A percentile compares a stretch with the other conserved stretches of the same genome.
phyloP scores from a whole-genome alignment of 257 asterid species.

The Nicotiana sylvestris region DNA sequence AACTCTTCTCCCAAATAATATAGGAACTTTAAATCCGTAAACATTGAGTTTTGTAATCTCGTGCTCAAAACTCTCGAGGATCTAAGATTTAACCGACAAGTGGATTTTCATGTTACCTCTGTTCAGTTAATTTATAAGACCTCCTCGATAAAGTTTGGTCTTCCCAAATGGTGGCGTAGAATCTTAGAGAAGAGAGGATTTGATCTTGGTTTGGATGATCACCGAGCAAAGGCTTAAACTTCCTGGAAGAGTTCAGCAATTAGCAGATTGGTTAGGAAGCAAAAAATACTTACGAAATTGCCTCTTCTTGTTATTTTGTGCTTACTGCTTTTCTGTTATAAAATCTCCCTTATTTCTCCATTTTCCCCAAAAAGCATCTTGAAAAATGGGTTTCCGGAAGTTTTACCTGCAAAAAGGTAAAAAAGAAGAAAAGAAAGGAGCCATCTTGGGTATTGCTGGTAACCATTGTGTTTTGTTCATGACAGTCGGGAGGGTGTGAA shows the following conservation, averaged over 20 bases:
- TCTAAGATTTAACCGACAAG: background rate
- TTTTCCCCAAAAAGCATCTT: background rate
- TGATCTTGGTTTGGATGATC: background rate
- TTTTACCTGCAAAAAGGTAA: background rate
- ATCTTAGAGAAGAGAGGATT: background rate
- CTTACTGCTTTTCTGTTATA: background rate
- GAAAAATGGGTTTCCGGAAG: background rate
- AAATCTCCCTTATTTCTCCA: background rate
- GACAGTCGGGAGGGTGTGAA: background rate
- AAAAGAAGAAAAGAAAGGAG: background rate
- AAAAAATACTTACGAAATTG: background rate
- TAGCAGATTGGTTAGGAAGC: slow-evolving; percentile 3
- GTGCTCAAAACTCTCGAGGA: background rate
- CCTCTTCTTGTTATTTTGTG: background rate
- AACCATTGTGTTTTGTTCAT: background rate
- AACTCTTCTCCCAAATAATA: background rate
- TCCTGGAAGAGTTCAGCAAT: background rate
- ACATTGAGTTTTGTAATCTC: background rate
- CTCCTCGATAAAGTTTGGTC: background rate
- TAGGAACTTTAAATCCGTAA: too few relatives aligned
- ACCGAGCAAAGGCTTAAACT: background rate
- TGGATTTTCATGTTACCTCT: background rate
- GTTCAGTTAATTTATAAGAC: background rate
- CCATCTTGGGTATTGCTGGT: background rate
- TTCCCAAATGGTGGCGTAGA: background rate